These are phyloP conservation scores for Forsythia viridissima DNA, from an alignment of 257 asterid genomes.

Conservation along the genomic window DNA sequence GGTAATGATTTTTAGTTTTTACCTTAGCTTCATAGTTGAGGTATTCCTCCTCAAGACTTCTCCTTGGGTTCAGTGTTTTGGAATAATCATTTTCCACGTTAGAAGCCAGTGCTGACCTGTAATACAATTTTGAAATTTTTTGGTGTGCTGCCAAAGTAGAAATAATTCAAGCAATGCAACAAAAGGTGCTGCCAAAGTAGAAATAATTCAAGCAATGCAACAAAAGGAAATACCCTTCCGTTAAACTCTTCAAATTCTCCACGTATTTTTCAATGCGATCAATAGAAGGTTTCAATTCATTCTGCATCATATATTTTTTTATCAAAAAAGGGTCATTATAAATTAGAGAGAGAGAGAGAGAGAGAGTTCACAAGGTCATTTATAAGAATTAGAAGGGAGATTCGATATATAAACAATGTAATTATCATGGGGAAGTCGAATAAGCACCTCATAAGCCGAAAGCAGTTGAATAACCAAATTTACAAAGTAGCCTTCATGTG, in stretches of 20 bases:
- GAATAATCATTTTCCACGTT: constrained; percentile 46
- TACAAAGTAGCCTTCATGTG: constrained; percentile 79
- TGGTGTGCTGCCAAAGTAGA: constrained; percentile 2
- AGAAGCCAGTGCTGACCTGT: constrained; percentile 54
- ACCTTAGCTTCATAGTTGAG: constrained; percentile 89
- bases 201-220: constrained; percentile 14
- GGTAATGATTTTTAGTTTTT: constrained; percentile 30
- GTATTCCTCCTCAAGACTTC: constrained; percentile 93
- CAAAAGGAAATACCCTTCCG: constrained; percentile 53
- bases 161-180: too few relatives aligned
- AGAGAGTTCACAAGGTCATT: constrained; percentile 20
- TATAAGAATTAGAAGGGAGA: constrained; percentile 5
- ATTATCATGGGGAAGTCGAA: constrained; percentile 12
- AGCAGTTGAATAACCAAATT: constrained; percentile 70
- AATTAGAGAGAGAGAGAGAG: constrained; percentile 9
- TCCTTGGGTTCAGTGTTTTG: constrained; percentile 56
- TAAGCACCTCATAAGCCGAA: constrained; percentile 77
- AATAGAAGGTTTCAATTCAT: constrained; percentile 70
- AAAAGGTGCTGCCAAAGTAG: not conserved
- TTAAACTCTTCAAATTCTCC: constrained; percentile 74
- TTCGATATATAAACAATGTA: not conserved
- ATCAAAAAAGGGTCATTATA: not conserved
- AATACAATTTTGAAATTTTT: constrained; percentile 19
- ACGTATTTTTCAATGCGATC: constrained; percentile 81
- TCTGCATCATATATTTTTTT: constrained; percentile 45